Evolutionary conservation across 1,284 basidiomycete genomes (phyloP).

Genomic region (Marasmius tenuissimus): DNA sequence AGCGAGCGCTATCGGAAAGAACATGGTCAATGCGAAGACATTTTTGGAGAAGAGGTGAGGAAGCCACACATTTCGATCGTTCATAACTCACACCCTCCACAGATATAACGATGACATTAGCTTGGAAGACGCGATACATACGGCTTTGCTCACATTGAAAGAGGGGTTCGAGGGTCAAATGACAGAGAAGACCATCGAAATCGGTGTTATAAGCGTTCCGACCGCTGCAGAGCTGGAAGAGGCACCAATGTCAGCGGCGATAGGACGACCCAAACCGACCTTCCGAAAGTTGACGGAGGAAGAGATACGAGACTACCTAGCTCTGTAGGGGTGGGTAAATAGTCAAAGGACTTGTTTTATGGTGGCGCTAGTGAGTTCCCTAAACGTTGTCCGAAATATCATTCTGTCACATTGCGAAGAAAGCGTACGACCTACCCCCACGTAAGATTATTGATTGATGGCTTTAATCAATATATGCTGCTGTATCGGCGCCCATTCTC

Average conservation of each 20-base stretch:
- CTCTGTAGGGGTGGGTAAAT: conserved; percentile 50
- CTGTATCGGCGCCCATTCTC: too few relatives aligned
- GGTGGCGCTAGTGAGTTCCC: background rate
- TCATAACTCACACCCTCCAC: conserved; percentile 14
- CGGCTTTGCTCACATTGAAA: conserved; percentile 96
- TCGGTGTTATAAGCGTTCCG: conserved; percentile 92
- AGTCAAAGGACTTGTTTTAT: background rate
- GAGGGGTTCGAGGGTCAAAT: conserved; percentile 99
- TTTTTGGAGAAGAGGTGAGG: conserved; percentile 95
- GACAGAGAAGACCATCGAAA: conserved; percentile 99
- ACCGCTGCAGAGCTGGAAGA: conserved; percentile 75
- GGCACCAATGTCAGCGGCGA: conserved; percentile 71
- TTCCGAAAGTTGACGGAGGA: conserved; percentile 94
- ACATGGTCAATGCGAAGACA: conserved; percentile 99
- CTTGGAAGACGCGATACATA: conserved; percentile 98
- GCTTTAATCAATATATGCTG: background rate
- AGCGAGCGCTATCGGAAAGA: conserved; percentile 98
- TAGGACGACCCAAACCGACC: conserved; percentile 76
- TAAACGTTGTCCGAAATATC: too few relatives aligned
- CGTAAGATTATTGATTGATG: background rate
- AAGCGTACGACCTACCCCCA: background rate
- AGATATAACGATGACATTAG: conserved; percentile 99
- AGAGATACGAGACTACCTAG: conserved; percentile 92
- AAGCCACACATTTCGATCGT: conserved; percentile 15
- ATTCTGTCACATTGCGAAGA: too few relatives aligned